Conservation (phyloP, 2,329 filamentous ascomycete genomes). For the Fusarium chuoi region DNA sequence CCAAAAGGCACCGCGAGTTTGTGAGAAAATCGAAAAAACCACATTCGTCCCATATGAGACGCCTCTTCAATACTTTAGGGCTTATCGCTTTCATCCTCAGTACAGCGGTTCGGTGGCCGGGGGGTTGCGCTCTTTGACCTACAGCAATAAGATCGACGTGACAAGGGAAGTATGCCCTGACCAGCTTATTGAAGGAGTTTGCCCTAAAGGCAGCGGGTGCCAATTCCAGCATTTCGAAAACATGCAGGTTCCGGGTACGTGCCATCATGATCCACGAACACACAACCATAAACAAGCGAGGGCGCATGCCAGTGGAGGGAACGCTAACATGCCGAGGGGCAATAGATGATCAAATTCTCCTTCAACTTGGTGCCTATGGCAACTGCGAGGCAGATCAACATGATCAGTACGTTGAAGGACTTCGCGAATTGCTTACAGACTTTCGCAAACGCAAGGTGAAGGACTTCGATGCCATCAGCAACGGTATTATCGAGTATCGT, state of each 20-base stretch:
- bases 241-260: conserved; percentile 54
- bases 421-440: conserved; percentile 69
- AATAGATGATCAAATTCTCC: conserved; percentile 77
- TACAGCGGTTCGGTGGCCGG: conserved; percentile 76
- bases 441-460: conserved; percentile 68
- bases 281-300: conserved; percentile 31
- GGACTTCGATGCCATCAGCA: conserved; percentile 74
- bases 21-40: conserved; percentile 17
- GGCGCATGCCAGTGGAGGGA: conserved; percentile 48
- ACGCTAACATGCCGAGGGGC: conserved; percentile 58
- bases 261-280: conserved; percentile 23
- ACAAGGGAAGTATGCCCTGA: conserved; percentile 79
- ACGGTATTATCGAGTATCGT: conserved; percentile 74
- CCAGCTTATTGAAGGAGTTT: conserved; percentile 76
- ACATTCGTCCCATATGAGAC: conserved; percentile 76
- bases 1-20: neutral
- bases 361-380: conserved; percentile 75
- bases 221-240: conserved; percentile 78
- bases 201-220: conserved; percentile 77
- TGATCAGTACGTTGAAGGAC: conserved; percentile 69
- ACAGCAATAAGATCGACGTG: conserved; percentile 88
- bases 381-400: conserved; percentile 71
- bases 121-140: conserved; percentile 90
- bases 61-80: conserved; percentile 82
- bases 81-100: conserved; percentile 88